Conservation (phyloP, 108 stramenopile genomes). For the Skeletonema costatum region DNA sequence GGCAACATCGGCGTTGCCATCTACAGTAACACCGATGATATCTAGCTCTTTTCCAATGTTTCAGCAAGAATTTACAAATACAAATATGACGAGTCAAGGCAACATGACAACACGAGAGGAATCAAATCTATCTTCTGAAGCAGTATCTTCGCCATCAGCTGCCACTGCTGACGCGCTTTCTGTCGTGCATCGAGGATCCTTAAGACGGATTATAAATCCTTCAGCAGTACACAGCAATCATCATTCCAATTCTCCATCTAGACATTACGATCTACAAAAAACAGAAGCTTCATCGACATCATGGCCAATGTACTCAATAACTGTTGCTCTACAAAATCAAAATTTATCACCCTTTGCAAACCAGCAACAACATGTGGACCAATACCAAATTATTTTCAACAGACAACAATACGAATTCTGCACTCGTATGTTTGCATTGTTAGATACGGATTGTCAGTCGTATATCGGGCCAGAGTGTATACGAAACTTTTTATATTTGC, state of each 20-base stretch:
- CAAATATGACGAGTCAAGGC: background rate
- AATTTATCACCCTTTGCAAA: background rate
- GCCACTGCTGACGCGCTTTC: background rate
- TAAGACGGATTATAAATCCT: constrained; percentile 11
- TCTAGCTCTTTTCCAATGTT: background rate
- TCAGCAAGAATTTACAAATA: background rate
- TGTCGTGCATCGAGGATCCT: constrained; percentile 13
- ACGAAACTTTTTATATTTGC: constrained; percentile 71
- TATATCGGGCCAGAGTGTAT: constrained; percentile 61
- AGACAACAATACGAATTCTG: constrained; percentile 75
- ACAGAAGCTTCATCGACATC: background rate
- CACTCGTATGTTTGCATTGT: constrained; percentile 68
- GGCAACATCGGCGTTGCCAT: background rate
- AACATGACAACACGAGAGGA: background rate
- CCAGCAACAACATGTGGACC: constrained; percentile 7
- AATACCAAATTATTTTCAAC: constrained; percentile 62
- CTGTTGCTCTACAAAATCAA: constrained; percentile 12
- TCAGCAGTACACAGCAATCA: background rate
- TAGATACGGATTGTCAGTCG: constrained; percentile 80
- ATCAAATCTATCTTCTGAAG: background rate
- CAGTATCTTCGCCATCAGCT: background rate
- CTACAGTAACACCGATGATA: background rate
- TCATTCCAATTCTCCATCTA: background rate
- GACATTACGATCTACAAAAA: background rate
- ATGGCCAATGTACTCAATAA: constrained; percentile 34